phyloP scores from a whole-genome alignment of 768 basidiomycete species.

The Rhodosporidiobolus sp. region DNA sequence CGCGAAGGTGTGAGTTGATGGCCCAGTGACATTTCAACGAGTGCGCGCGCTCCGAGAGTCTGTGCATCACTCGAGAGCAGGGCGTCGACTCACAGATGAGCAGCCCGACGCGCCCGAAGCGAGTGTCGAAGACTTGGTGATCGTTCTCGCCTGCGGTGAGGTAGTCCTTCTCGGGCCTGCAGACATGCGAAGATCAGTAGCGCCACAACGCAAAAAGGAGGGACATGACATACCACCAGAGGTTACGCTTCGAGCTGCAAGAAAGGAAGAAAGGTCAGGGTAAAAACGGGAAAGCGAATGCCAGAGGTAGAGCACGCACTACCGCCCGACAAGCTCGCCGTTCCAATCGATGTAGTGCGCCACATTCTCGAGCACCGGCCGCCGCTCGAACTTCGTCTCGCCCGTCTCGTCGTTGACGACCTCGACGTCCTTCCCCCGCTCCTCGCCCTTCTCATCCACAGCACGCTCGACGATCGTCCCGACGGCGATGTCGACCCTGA shows the following conservation, averaged over 20 bases:
- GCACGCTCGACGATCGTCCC: constrained; percentile 43
- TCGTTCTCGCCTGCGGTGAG: constrained; percentile 32
- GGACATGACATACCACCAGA: constrained; percentile 3
- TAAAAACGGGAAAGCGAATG: background rate
- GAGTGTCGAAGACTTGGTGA: constrained; percentile 42
- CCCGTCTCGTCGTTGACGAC: constrained; percentile 3
- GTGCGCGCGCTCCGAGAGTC: background rate
- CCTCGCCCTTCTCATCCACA: constrained; percentile 5
- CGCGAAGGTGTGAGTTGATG: background rate
- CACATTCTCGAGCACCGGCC: constrained; percentile 37
- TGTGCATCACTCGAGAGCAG: too few relatives aligned
- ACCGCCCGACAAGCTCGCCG: constrained; percentile 35
- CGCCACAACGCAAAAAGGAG: background rate
- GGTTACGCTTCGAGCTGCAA: constrained; percentile 7
- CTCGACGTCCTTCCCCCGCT: constrained; percentile 3
- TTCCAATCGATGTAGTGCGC: constrained; percentile 39
- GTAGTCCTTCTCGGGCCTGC: constrained; percentile 41
- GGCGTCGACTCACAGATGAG: constrained; percentile 32
- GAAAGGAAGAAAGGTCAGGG: too few relatives aligned
- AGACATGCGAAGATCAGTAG: background rate
- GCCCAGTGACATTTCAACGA: too few relatives aligned
- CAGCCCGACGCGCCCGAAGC: constrained; percentile 33
- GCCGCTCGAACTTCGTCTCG: background rate
- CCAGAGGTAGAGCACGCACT: background rate
- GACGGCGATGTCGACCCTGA: constrained; percentile 39